Percentiles rank a stretch among this genome's conserved stretches.
phyloP scores from a whole-genome alignment of 768 basidiomycete species.

The Tulasnella sp. region DNA sequence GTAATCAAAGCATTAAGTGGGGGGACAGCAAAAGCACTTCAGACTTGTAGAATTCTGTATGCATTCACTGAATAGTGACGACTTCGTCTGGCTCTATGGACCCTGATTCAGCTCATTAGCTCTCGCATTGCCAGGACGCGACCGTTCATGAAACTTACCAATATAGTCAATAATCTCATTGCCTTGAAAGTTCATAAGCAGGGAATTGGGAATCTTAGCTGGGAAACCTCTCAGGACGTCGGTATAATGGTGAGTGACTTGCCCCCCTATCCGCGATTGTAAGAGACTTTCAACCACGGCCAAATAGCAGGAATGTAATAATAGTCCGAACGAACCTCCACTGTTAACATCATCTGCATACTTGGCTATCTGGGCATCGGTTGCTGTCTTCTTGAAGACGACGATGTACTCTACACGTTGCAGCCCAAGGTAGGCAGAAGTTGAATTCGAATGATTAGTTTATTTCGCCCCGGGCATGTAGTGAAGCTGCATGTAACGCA shows the following conservation, averaged over 20 bases:
- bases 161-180: not conserved
- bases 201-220: not conserved
- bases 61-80: no score
- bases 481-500: no score
- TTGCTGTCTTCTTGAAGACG: slow-evolving; percentile 14
- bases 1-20: no score
- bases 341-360: not conserved
- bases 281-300: no score
- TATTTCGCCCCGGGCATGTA: no score
- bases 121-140: no score
- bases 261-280: no score
- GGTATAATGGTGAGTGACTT: not conserved
- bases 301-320: not conserved
- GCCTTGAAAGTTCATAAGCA: not conserved
- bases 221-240: not conserved
- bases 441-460: not conserved
- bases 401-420: slow-evolving; percentile 5
- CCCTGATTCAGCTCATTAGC: no score
- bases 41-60: no score
- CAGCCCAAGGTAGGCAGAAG: not conserved
- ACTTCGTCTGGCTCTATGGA: no score
- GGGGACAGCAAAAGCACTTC: no score
- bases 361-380: slow-evolving; percentile 4
- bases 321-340: not conserved
- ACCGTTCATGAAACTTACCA: no score